Evolutionary conservation across 805 yeast genomes (phyloP).

Genomic region (Pichia nakasei): DNA sequence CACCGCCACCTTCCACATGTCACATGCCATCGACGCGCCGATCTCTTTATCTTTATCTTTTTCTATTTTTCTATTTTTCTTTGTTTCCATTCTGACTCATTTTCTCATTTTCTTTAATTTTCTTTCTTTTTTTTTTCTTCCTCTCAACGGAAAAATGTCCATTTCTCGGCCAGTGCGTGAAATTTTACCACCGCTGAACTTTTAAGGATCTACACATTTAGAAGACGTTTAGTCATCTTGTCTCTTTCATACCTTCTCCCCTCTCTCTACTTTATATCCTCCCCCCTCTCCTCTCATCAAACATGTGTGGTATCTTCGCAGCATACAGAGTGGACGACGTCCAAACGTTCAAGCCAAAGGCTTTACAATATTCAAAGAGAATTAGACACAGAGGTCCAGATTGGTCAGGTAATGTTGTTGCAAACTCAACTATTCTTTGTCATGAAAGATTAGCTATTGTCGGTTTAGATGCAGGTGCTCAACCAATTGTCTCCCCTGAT

Average conservation of each 20-base stretch:
- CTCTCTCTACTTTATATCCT: background rate
- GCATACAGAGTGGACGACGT: conserved; percentile 77
- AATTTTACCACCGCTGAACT: too few species aligned
- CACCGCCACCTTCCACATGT: too few species aligned
- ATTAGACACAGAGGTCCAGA: conserved; percentile 99
- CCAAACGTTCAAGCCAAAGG: conserved; percentile 74
- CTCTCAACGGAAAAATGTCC: too few species aligned
- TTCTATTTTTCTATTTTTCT: too few species aligned
- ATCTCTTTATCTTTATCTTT: too few species aligned
- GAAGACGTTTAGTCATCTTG: background rate
- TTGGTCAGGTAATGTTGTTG: conserved; percentile 87
- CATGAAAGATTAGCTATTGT: conserved; percentile 98
- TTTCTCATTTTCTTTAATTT: too few species aligned
- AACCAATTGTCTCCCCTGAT: conserved; percentile 82
- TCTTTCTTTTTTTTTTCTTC: too few species aligned
- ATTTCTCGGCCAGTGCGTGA: too few species aligned
- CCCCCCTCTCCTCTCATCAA: conserved; percentile 2
- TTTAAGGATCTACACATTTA: too few species aligned
- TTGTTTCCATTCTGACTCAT: too few species aligned
- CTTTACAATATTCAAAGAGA: conserved; percentile 82
- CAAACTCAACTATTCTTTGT: conserved; percentile 73
- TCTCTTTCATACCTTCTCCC: background rate
- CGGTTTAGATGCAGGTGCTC: conserved; percentile 96
- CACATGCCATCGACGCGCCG: too few species aligned
- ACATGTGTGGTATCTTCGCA: conserved; percentile 98